These are phyloP conservation scores for Alectoria sarmentosa DNA, from an alignment of 495 filamentous ascomycete genomes.

Conservation along the genomic window DNA sequence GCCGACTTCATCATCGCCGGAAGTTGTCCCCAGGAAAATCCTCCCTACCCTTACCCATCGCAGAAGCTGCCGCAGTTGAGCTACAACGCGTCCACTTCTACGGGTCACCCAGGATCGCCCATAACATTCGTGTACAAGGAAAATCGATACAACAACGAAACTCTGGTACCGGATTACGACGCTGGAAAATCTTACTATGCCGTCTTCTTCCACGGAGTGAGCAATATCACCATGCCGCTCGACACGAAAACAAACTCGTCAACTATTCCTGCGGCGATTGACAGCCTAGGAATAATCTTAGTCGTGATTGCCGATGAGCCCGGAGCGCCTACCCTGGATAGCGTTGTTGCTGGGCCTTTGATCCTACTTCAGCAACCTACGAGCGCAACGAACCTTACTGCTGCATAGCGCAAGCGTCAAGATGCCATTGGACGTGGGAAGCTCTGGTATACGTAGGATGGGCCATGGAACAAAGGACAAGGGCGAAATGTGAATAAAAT, in stretches of 20 bases:
- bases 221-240: constrained; percentile 5
- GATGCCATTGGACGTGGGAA: background rate
- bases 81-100: constrained; percentile 8
- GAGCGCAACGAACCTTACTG: background rate
- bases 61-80: constrained; percentile 7
- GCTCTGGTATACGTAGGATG: too few relatives aligned
- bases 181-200: constrained; percentile 5
- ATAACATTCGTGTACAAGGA: constrained; percentile 11
- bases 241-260: constrained; percentile 6
- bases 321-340: constrained; percentile 11
- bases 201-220: constrained; percentile 9
- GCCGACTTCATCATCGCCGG: constrained; percentile 5
- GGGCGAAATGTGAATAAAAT: too few relatives aligned
- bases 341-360: constrained; percentile 11
- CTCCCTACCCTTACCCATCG: constrained; percentile 6
- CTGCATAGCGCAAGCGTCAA: background rate
- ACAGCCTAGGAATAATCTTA: background rate
- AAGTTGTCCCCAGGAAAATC: constrained; percentile 5
- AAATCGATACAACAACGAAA: constrained; percentile 5
- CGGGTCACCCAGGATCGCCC: constrained; percentile 12
- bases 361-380: constrained; percentile 5
- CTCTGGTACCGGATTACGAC: background rate
- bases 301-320: constrained; percentile 10
- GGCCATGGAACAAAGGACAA: too few relatives aligned
- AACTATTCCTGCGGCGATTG: constrained; percentile 7